Conservation (phyloP, 2,329 filamentous ascomycete genomes). For the Fusarium phyllophilum region DNA sequence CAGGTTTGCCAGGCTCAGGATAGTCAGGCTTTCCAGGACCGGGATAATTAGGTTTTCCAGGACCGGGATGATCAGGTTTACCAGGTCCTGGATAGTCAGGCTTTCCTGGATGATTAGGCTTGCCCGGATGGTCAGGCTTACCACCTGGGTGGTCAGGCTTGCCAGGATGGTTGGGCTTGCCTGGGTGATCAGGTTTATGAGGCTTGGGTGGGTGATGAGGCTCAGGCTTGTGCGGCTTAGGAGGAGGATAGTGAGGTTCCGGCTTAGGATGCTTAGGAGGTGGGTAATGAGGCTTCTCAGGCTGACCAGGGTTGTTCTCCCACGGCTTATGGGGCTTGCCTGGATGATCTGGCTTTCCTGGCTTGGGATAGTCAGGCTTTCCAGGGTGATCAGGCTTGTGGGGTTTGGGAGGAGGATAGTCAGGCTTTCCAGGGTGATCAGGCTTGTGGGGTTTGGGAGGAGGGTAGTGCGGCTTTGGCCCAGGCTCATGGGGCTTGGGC, state of each 20-base stretch:
- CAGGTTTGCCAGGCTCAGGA: neutral
- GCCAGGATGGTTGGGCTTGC: neutral
- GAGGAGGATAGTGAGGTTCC: neutral
- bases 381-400: neutral
- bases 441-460: no score
- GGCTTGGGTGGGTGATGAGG: no score
- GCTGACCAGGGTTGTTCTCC: neutral
- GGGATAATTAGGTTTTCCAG: neutral
- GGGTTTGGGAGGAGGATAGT: neutral
- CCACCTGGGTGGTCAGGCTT: neutral
- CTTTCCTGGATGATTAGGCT: neutral
- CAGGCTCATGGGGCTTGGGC: no score
- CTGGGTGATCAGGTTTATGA: neutral
- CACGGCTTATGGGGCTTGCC: neutral
- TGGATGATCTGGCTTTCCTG: neutral
- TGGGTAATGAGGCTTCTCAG: neutral
- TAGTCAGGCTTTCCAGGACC: neutral
- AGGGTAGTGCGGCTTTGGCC: no score
- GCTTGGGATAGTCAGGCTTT: neutral
- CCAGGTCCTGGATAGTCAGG: no score
- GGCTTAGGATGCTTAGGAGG: neutral
- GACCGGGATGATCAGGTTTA: no score
- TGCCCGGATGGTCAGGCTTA: neutral
- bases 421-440: neutral
- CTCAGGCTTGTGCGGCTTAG: neutral